Evolutionary conservation across 208 protist genomes (phyloP).

Genomic region (Novymonas esmeraldas): DNA sequence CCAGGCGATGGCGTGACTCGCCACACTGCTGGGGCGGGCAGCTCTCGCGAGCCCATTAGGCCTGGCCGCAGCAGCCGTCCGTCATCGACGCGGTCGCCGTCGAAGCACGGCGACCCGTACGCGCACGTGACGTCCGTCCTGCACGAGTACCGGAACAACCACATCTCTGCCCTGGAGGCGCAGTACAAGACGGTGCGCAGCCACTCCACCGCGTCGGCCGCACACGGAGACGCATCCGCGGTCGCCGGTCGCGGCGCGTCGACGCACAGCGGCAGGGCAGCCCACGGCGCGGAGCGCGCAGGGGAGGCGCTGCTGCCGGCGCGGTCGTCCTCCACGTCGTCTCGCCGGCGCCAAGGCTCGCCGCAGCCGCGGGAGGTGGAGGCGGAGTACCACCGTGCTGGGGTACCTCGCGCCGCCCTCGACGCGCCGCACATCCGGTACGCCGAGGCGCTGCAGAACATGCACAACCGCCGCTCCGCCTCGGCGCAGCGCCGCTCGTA

Average conservation of each 20-base stretch:
- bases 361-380: constrained; percentile 17
- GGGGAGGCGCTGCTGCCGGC: not conserved
- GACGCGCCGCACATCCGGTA: constrained; percentile 34
- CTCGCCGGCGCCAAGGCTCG: constrained; percentile 13
- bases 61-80: constrained; percentile 4
- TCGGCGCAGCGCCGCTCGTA: constrained; percentile 6
- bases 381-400: constrained; percentile 15
- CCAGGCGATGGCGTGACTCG: constrained; percentile 4
- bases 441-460: constrained; percentile 26
- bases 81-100: constrained; percentile 1
- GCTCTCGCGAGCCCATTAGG: constrained; percentile 13
- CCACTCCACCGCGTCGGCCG: constrained; percentile 15
- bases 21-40: not conserved
- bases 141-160: constrained; percentile 46
- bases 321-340: constrained; percentile 3
- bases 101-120: constrained; percentile 40
- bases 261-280: not conserved
- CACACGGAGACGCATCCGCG: not conserved
- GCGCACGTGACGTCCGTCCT: constrained; percentile 59
- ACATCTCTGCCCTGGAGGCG: constrained; percentile 55
- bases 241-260: not conserved
- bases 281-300: too few species aligned
- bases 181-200: constrained; percentile 34
- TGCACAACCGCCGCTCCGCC: constrained; percentile 8
- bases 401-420: constrained; percentile 26